Conservation (phyloP, 441 rosid species). For the Jatropha multifida region DNA sequence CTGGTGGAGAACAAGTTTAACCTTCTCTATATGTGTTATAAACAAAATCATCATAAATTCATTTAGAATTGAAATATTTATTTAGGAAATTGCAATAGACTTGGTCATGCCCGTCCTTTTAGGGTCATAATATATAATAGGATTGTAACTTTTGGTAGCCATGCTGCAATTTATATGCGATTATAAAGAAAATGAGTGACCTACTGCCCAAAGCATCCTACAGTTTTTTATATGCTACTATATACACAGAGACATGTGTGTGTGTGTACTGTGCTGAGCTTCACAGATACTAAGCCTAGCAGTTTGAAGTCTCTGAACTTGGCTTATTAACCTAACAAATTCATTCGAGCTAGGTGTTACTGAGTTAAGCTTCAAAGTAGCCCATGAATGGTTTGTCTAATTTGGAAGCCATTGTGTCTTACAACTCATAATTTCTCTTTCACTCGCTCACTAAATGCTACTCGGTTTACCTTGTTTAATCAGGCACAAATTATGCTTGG, state of each 20-base stretch:
- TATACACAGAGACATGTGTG: too few species aligned
- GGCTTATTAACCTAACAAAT: background rate
- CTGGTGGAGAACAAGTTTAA: background rate
- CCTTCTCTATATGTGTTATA: background rate
- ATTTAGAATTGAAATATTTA: background rate
- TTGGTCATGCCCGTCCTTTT: background rate
- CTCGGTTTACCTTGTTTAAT: constrained; percentile 21
- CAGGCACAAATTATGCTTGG: constrained; percentile 99
- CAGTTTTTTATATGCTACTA: too few species aligned
- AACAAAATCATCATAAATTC: background rate
- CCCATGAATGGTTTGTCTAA: background rate
- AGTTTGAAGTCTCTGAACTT: constrained; percentile 4
- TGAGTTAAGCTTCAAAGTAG: background rate
- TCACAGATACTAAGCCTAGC: background rate
- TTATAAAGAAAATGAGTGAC: background rate
- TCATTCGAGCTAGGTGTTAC: background rate
- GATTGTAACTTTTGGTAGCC: background rate
- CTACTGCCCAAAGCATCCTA: too few species aligned
- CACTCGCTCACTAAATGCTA: constrained; percentile 3
- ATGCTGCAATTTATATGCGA: background rate
- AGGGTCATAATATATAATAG: background rate
- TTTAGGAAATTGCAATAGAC: background rate
- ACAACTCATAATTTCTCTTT: background rate
- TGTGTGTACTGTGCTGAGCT: background rate
- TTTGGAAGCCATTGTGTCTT: background rate